phyloP scores from a whole-genome alignment of 225 moss, liverwort and hornwort species.

The Takakia lepidozioides region DNA sequence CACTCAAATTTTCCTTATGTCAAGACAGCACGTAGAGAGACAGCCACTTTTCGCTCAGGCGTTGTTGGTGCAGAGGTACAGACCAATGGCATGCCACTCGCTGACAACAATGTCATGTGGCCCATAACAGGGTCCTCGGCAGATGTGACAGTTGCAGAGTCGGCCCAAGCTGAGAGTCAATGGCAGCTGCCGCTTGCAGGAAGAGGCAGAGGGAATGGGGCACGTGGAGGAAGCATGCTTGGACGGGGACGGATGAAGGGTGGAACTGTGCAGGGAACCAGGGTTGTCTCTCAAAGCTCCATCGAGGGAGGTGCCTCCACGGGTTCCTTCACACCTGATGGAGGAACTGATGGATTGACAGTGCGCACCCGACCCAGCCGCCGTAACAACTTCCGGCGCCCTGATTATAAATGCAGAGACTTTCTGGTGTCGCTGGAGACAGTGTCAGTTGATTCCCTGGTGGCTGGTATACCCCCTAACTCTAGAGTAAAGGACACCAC shows the following conservation, averaged over 20 bases:
- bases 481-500: too few relatives aligned
- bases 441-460: slow-evolving; percentile 16
- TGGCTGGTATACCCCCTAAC: too few relatives aligned
- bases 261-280: slow-evolving; percentile 31
- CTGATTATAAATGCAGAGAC: slow-evolving; percentile 70
- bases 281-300: slow-evolving; percentile 28
- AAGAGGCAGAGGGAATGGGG: slow-evolving; percentile 60
- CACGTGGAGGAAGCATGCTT: slow-evolving; percentile 34
- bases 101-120: background rate
- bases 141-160: slow-evolving; percentile 23
- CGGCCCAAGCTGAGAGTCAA: slow-evolving; percentile 37
- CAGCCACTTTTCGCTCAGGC: slow-evolving; percentile 30
- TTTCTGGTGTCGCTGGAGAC: slow-evolving; percentile 20
- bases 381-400: slow-evolving; percentile 63
- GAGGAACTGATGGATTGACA: slow-evolving; percentile 36
- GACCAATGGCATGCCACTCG: slow-evolving; percentile 8
- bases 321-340: slow-evolving; percentile 27
- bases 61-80: slow-evolving; percentile 32
- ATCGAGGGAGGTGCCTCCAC: slow-evolving; percentile 31
- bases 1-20: slow-evolving; percentile 35
- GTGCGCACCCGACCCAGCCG: slow-evolving; percentile 62
- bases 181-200: slow-evolving; percentile 45
- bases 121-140: slow-evolving; percentile 13
- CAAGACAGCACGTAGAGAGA: slow-evolving; percentile 39
- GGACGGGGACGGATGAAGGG: slow-evolving; percentile 54